Base-by-base conservation (phyloP, 306 rosid species). In the Medicago arabica region DNA sequence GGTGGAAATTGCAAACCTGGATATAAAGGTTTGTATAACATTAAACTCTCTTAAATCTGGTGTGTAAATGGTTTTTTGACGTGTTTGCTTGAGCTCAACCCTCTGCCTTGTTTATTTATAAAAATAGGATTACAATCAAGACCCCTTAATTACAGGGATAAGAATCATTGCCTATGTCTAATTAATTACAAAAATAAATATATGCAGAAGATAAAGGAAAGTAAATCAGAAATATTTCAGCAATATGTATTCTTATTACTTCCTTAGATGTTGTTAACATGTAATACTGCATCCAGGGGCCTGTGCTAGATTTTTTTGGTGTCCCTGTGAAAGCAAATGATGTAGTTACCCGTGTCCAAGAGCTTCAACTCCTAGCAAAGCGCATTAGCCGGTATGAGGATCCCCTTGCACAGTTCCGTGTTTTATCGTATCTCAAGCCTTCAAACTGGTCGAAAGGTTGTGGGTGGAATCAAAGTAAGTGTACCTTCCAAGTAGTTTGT, bases 391-490 rank as follows among this genome's bases (percentile, higher is more conserved):
- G 97, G 25, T 96, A 92, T 85, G 97, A 92, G 51, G 89, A 96
- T 83, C 99, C 99, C 54, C 81, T 96, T 83, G 87, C 89, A 43
- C 99, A 96, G 75, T 92, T 96, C 59, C 99, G 97, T 60, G 97
- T 86, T 67, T 81, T 96, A 78, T 83, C 78, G 6, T 86, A 89
- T 82, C 93, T 96, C 71, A 96, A 96, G 69, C 99, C 98, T 84
- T 83, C 99, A 79, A 96, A 91, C 79, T 96, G 99, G 99, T 92
- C 99, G 7, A 96, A 96, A 86, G 99, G 99, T 68, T 96, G 99
- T 74, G 99, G 99, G 67, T 96, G 99, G 99, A 96, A 96, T 88
- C 98, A 89, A 78, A 79, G 99, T 96, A 96, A 54, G 99, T 87
- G 74, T 78, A 67, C 66, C 83, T 70, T 41, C 82, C 70, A 36